Evolutionary conservation across 2,329 filamentous ascomycete genomes (phyloP).

Genomic region (Aspergillus niger): DNA sequence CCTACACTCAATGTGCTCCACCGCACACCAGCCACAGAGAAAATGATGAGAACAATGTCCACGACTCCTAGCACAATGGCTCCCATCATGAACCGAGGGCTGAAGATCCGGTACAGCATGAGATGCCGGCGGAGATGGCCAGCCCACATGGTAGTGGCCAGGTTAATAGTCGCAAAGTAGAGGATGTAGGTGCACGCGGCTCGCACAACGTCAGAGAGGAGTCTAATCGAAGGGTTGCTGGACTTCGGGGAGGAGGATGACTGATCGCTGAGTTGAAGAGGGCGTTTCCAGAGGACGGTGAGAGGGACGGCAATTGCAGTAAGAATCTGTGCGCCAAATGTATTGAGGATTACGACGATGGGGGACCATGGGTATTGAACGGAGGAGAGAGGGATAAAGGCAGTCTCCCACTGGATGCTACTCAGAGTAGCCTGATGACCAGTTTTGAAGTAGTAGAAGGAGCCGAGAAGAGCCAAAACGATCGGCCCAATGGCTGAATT

Average conservation of each 20-base stretch:
- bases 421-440: conserved; percentile 88
- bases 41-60: conserved; percentile 70
- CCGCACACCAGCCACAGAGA: conserved; percentile 73
- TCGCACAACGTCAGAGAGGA: conserved; percentile 70
- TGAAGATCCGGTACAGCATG: conserved; percentile 95
- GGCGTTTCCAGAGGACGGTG: conserved; percentile 84
- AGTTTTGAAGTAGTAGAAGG: conserved; percentile 96
- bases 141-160: conserved; percentile 89
- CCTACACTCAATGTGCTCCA: conserved; percentile 76
- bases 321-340: conserved; percentile 84
- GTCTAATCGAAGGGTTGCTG: conserved; percentile 32
- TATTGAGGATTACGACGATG: conserved; percentile 78
- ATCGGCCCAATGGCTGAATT: conserved; percentile 74
- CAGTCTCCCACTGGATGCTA: conserved; percentile 93
- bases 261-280: conserved; percentile 66
- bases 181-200: conserved; percentile 73
- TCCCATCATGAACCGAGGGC: conserved; percentile 85
- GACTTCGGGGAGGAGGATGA: conserved; percentile 22
- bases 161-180: conserved; percentile 78
- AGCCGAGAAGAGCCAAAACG: conserved; percentile 82
- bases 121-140: conserved; percentile 85
- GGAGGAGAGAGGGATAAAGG: conserved; percentile 82
- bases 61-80: conserved; percentile 71
- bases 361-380: conserved; percentile 90
- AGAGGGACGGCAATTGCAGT: conserved; percentile 78